Evolutionary conservation across 2,329 filamentous ascomycete species (phyloP), one percentile per base, ranked within the genome.

Genomic region (Trichoderma polysporum): DNA sequence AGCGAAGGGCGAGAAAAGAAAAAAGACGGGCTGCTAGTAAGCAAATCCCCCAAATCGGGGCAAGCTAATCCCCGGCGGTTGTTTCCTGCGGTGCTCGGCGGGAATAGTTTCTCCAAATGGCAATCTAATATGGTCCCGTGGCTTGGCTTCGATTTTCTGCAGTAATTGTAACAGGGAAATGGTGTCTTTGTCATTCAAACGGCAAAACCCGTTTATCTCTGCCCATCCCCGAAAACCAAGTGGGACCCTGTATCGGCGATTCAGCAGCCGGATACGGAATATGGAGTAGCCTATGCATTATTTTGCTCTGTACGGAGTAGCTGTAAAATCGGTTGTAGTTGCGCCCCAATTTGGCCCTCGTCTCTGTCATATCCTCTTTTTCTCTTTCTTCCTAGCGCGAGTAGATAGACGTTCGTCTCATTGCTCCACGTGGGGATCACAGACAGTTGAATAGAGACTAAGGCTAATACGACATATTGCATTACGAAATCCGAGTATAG

Each of bases 1-100:
- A 35, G 59, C 59, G 59, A 62, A 62, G 49, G 22, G 47, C 59
- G 59, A 62, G 49, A n/a, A 12, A 35, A 29, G 3, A 19, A 27
- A 49, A 37, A 5, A 50, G 19, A 19, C n/a, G n/a, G n/a, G n/a
- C 39, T 45, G 33, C 39, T 45, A 41, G 41, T 22, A 45, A 45
- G 41, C n/a, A n/a, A 3, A n/a, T 9, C 31, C 31, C 25, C 29
- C 41, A 33, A 33, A 61, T 37, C 58, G 19, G 29, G 58, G 22
- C 27, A 22, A 17, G 19, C 31, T 50, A 13, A 50, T 4, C 29
- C 12, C 45, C 37, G 54, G 35, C 5, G 19, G 9, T 25, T 56
- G 17, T 59, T n/a, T 19, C 45, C 33, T 52, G 47, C 59, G 10
- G 25, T 17, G 19, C 49, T 62, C 47, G 59, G 59, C 35, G 59